These are phyloP conservation scores for Hypoxylon sp. DNA, from an alignment of 2,329 filamentous ascomycete genomes.

Conservation along the genomic window DNA sequence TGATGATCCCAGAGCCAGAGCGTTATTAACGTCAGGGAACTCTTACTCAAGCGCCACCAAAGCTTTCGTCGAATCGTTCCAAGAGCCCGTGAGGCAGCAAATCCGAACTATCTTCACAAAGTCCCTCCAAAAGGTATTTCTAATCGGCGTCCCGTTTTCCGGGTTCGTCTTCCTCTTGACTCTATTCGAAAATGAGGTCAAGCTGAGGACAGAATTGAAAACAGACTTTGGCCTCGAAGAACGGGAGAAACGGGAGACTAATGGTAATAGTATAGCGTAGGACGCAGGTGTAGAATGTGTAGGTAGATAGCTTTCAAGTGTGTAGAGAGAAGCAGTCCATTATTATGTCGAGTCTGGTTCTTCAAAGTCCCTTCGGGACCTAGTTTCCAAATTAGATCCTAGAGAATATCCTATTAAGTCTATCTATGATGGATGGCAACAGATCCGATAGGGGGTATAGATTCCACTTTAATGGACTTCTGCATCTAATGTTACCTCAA, in stretches of 20 bases:
- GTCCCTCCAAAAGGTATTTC: constrained; percentile 57
- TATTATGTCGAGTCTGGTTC: not conserved
- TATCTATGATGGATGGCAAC: constrained; percentile 5
- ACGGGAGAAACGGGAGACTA: constrained; percentile 47
- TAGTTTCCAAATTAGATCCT: not conserved
- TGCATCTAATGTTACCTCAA: not conserved
- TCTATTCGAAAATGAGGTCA: constrained; percentile 56
- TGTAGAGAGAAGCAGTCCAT: not conserved
- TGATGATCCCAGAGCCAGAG: constrained; percentile 29
- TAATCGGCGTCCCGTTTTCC: constrained; percentile 54
- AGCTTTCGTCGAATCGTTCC: constrained; percentile 41
- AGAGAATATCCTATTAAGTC: not conserved
- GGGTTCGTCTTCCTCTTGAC: constrained; percentile 54
- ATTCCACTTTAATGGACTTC: constrained; percentile 2
- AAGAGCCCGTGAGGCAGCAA: constrained; percentile 41
- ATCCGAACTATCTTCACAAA: constrained; percentile 55
- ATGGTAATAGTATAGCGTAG: not conserved
- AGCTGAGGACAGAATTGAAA: constrained; percentile 57
- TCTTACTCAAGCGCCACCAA: constrained; percentile 45
- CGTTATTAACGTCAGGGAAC: constrained; percentile 35
- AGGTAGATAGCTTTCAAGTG: not conserved
- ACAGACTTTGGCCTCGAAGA: constrained; percentile 59
- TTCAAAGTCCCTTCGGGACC: not conserved
- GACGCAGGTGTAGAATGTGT: not conserved
- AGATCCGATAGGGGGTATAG: constrained; percentile 8